A percentile compares a stretch with the other conserved stretches of the same genome.
Evolutionary conservation across 169 alveolate genomes (phyloP).

Genomic region (Eimeria necatrix): DNA sequence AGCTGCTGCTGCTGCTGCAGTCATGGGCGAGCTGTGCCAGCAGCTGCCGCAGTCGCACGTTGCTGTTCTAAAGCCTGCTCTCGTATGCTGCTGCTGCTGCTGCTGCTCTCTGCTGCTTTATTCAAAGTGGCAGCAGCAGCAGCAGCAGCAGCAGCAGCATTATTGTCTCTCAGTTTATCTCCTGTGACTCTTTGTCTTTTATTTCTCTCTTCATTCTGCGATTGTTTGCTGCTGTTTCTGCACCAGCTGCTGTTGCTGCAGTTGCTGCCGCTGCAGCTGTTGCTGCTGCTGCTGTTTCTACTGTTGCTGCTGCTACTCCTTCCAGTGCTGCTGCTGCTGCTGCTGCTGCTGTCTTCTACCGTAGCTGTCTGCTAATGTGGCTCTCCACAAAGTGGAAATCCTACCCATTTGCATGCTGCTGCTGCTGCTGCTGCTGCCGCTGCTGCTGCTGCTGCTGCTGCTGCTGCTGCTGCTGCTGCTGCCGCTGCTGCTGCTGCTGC

Average conservation of each 20-base stretch:
- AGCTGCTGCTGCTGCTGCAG: conserved; percentile 59
- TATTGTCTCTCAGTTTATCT: background rate
- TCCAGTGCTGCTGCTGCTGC: too few species aligned
- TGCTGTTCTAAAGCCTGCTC: conserved; percentile 12
- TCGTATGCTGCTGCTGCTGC: conserved; percentile 27
- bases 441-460: background rate
- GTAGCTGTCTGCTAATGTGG: too few species aligned
- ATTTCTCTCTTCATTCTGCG: background rate
- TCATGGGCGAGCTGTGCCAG: background rate
- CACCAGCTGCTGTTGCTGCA: too few species aligned
- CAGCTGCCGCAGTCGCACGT: background rate
- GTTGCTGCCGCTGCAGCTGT: too few species aligned
- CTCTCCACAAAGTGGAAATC: too few species aligned
- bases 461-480: background rate
- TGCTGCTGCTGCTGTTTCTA: too few species aligned
- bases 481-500: background rate
- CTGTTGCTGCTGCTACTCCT: too few species aligned
- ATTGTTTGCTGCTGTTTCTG: too few species aligned
- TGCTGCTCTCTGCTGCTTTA: too few species aligned
- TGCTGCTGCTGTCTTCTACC: too few species aligned
- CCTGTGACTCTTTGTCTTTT: background rate
- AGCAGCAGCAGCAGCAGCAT: background rate
- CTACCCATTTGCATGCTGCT: background rate
- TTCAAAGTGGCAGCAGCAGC: too few species aligned
- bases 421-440: background rate